Evolutionary conservation across 129 eudicot species (phyloP).

Genomic region (Apium graveolens): DNA sequence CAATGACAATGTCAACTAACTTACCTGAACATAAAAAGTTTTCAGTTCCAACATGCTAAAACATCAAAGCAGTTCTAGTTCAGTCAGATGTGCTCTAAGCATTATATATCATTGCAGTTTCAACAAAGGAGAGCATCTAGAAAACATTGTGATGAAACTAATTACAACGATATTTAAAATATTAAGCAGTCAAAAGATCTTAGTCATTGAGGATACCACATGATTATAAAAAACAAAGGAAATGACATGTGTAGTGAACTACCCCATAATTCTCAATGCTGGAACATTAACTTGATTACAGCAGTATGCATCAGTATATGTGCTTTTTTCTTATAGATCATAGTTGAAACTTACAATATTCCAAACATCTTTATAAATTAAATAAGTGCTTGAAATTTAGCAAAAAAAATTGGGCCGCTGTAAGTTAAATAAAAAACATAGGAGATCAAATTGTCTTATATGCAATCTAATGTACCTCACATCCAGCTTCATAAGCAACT

Average conservation of each 20-base stretch:
- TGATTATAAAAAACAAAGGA: not conserved
- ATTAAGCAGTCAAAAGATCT: not conserved
- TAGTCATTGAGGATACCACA: not conserved
- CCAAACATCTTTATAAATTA: too few species aligned
- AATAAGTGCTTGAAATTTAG: too few species aligned
- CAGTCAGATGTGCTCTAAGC: not conserved
- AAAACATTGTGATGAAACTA: not conserved
- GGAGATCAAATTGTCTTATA: too few species aligned
- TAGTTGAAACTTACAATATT: not conserved
- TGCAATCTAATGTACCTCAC: conserved; percentile 50
- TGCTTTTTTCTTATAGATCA: too few species aligned
- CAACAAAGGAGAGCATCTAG: not conserved
- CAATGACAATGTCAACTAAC: not conserved
- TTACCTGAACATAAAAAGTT: conserved; percentile 38
- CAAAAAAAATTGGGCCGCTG: too few species aligned
- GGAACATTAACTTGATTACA: too few species aligned
- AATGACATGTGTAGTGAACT: too few species aligned
- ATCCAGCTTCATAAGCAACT: conserved; percentile 76
- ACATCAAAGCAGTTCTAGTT: not conserved
- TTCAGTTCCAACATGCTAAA: not conserved
- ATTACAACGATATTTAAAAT: not conserved
- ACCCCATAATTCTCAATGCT: too few species aligned
- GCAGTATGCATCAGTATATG: too few species aligned
- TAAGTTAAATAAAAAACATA: too few species aligned
- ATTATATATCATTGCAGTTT: not conserved